Evolutionary conservation across 1,284 basidiomycete genomes (phyloP), one percentile per base, ranked within the genome.

Genomic region (Thelephora terrestris): DNA sequence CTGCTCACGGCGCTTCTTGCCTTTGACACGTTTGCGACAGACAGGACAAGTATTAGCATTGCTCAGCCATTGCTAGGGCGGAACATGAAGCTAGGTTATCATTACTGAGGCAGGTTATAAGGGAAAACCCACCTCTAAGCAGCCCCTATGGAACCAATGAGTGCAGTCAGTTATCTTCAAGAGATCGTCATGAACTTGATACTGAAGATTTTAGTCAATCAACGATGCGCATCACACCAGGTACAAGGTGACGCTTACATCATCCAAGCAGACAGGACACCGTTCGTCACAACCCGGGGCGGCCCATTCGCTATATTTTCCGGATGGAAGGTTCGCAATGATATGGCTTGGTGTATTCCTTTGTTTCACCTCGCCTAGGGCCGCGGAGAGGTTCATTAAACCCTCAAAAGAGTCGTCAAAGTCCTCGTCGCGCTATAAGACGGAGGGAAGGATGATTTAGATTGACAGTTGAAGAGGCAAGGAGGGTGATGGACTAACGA

Each of bases 191-290:
- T 61, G 59, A 4, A 72, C 65, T 46, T 69, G 62, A 54, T 87
- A 88, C 85, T 88, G 49, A 23, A 45, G 21, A 49, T 38, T 43
- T 43, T 10, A 18, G 47, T 17, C 46, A 46, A n/a, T 61, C 46
- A 58, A 39, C 17, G 45, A 37, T 36, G 27, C 45, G 27, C 23
- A 45, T n/a, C 36, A 37, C 29, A 20, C 5, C 21, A 16, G 21
- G 45, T 42, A n/a, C 20, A 43, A 40, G 25, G 47, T 45, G 27
- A 23, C 18, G 73, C 83, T 44, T 57, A 86, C 85, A 62, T 88
- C 85, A 53, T 88, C 85, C 53, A 88, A 63, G 57, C 85, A 88
- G 45, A 88, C 88, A 2, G 85, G 84, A 60, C 85, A 88, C 37
- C 83, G 72, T 47, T 73, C 68, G 54, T 88, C 85, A 34, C 79